A percentile compares a stretch with the other conserved stretches of the same genome.
phyloP scores from a whole-genome alignment of 805 yeast genomes.

The Cyberlindnera xylosilytica region DNA sequence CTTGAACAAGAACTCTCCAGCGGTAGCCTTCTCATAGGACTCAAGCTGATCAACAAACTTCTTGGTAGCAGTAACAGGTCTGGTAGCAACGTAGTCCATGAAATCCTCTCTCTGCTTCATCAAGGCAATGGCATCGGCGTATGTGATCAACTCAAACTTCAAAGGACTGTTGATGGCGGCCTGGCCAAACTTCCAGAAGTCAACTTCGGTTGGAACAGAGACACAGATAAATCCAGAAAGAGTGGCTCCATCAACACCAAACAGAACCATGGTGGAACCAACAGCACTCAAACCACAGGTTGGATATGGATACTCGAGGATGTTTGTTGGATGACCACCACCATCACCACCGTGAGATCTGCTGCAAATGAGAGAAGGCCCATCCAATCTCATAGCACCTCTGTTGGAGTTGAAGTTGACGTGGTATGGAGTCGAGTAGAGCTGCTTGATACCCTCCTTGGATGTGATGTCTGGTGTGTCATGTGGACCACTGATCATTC shows the following conservation, averaged over 20 bases:
- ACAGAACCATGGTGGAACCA: conserved; percentile 96
- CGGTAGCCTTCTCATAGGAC: conserved; percentile 60
- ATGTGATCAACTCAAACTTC: conserved; percentile 71
- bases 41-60: conserved; percentile 43
- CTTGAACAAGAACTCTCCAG: conserved; percentile 22
- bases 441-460: conserved; percentile 65
- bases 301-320: conserved; percentile 95
- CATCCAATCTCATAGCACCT: conserved; percentile 89
- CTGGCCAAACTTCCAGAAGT: conserved; percentile 98
- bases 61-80: conserved; percentile 27
- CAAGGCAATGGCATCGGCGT: conserved; percentile 64
- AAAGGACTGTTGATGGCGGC: conserved; percentile 89
- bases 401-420: conserved; percentile 95
- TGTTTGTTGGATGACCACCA: conserved; percentile 95
- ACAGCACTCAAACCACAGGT: conserved; percentile 95
- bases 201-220: conserved; percentile 92
- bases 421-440: conserved; percentile 80
- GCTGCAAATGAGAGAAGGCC: conserved; percentile 97
- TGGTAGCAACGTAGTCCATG: conserved; percentile 43
- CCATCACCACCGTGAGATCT: conserved; percentile 96
- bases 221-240: conserved; percentile 96
- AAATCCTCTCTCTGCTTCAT: conserved; percentile 56
- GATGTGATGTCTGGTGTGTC: conserved; percentile 96
- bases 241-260: conserved; percentile 96
- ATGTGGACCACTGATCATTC: conserved; percentile 95